Base-by-base conservation (phyloP, 345 rosid species). In the Lepidium aucheri region DNA sequence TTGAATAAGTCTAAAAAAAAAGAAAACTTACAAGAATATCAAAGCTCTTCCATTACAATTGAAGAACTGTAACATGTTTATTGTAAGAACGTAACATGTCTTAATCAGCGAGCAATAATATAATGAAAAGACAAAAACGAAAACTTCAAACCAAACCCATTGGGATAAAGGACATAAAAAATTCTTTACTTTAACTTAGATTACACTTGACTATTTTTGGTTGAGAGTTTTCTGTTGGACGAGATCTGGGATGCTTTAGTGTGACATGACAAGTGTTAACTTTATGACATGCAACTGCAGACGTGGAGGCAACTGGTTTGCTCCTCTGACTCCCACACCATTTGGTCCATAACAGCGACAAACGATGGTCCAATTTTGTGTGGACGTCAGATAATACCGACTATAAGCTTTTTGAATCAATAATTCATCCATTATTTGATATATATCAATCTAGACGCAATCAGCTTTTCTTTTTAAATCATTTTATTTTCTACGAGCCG, bases 121-220 rank as follows among this genome's bases (percentile, higher is more conserved):
- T 15, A 41, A 42, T 52, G 10, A 52, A 6, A 43, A 11, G 22
- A 0, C 5, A 69, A 39, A 11, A 15, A 51, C 6, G 9, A 69
- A 33, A 34, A 32, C 44, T 70, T 53, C 74, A 53, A 43, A 70
- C 55, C 56, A 70, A 61, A 42, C 62, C 20, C 10, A 20, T 50
- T 41, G 62, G 47, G 51, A 52, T 35, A 2, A 2, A 55, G 46
- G 44, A 6, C 24, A 44, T 18, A 41, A 20, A 51, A 5, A 41
- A 33, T 33, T 38, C 60, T 4, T 26, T 42, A 22, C 46, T 60
- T 26, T 24, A 24, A 47, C n/a, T n/a, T n/a, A n/a, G n/a, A n/a
- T n/a, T n/a, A n/a, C n/a, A n/a, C n/a, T 50, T 34, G 59, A 11
- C 60, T 14, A 60, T 10, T 30, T 1, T n/a, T 17, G 32, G 8